Evolutionary conservation across 2,329 filamentous ascomycete genomes (phyloP).

Genomic region (Pyrenochaeta sp.): DNA sequence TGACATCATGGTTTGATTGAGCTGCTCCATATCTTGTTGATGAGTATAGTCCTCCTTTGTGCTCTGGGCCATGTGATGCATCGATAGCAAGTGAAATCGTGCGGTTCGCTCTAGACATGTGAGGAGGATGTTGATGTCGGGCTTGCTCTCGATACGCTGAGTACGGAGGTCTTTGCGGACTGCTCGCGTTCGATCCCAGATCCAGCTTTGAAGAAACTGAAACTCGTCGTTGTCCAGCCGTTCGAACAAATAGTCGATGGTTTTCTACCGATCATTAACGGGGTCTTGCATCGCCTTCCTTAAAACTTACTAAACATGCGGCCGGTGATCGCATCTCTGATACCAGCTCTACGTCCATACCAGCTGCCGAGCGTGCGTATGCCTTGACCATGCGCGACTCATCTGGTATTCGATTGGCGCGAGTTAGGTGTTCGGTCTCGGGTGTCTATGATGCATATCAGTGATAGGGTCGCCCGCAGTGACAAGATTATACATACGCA

Average conservation of each 20-base stretch:
- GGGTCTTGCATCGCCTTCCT: slow-evolving; percentile 17
- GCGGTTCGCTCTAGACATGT: slow-evolving; percentile 70
- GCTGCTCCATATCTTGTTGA: slow-evolving; percentile 70
- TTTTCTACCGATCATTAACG: slow-evolving; percentile 40
- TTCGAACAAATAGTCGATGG: slow-evolving; percentile 55
- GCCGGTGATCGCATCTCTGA: slow-evolving; percentile 69
- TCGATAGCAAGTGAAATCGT: slow-evolving; percentile 69
- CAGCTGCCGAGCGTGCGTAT: slow-evolving; percentile 69
- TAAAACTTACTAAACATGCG: slow-evolving; percentile 49
- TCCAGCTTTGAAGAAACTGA: slow-evolving; percentile 65
- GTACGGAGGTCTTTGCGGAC: slow-evolving; percentile 73
- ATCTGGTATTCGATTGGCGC: slow-evolving; percentile 51
- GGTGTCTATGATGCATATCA: slow-evolving; percentile 27
- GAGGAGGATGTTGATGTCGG: slow-evolving; percentile 65
- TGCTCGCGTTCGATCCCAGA: slow-evolving; percentile 72
- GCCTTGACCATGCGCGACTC: slow-evolving; percentile 70
- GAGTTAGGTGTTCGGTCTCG: slow-evolving; percentile 42
- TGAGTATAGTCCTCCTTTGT: slow-evolving; percentile 58
- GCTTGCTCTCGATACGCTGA: slow-evolving; percentile 63
- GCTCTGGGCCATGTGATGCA: slow-evolving; percentile 61
- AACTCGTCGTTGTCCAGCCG: slow-evolving; percentile 61
- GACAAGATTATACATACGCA: slow-evolving; percentile 53
- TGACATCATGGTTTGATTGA: slow-evolving; percentile 69
- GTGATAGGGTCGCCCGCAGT: not conserved
- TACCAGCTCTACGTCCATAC: slow-evolving; percentile 69